Evolutionary conservation across 176 grass and related monocot species (phyloP), one percentile per base, ranked within the genome.

Genomic region (Alloteropsis semialata): DNA sequence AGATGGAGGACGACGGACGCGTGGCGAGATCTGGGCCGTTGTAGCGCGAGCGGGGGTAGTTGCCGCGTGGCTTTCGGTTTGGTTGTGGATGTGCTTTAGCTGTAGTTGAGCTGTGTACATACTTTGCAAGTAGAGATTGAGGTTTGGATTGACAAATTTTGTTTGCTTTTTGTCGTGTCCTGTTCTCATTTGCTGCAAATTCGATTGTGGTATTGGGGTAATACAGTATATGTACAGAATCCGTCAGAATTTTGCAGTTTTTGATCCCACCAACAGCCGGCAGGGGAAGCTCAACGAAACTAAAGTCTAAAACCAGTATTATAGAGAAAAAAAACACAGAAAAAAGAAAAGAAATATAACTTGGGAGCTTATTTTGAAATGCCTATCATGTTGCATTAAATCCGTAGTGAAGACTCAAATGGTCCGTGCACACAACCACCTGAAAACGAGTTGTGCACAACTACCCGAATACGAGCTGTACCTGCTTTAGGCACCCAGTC

Each of bases 21-120:
- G 79, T 86, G 72, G 81, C 87, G 63, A 67, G 22, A 64, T 78
- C 65, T 13, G 81, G 77, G 72, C 84, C 85, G 61, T 78, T 88
- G 78, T 72, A 88, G 83, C 13, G 3, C 1, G 63, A 2, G 29
- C 24, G 3, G 29, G 65, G 11, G 41, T 71, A 18, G 81, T 27
- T 82, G 57, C 14, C 42, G 30, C 21, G 68, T 80, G 63, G 66
- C 58, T 59, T 80, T 79, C 62, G 5, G 32, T 75, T 25, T 79
- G 2, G 51, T 43, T 84, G 74, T 48, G 44, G 30, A 19, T 39
- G 10, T 53, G 80, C 55, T 61, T 59, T 72, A 44, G 49, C 8
- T 79, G 78, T 36, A 43, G 72, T 46, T 68, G 64, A 68, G 68
- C 27, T 68, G 69, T 76, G 69, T 76, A 88, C 38, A 78, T 79